These are phyloP conservation scores for grape (Vitis vinifera) DNA, from an alignment of 164 flowering plant species.

Conservation along the genomic window DNA sequence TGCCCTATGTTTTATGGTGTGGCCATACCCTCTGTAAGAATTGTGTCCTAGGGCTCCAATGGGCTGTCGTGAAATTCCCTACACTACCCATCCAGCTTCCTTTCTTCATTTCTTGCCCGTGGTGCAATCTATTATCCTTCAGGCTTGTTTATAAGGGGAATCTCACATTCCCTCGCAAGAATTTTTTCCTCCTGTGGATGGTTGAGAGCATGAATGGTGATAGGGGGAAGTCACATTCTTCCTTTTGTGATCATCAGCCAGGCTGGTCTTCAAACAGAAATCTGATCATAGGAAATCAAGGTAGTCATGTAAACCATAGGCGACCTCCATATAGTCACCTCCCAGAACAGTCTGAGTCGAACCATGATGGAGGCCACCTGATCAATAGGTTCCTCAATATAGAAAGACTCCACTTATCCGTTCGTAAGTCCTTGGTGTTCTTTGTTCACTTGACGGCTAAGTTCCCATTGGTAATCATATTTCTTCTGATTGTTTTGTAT, in stretches of 20 bases:
- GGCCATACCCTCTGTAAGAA: constrained; percentile 78
- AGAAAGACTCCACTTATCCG: constrained; percentile 32
- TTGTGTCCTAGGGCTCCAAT: constrained; percentile 57
- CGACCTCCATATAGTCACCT: not conserved
- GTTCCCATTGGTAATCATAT: constrained; percentile 53
- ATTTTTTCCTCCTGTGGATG: constrained; percentile 74
- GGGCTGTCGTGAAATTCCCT: constrained; percentile 50
- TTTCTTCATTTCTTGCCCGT: constrained; percentile 69
- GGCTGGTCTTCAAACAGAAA: constrained; percentile 16
- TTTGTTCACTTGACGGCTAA: constrained; percentile 48
- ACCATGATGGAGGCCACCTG: constrained; percentile 5
- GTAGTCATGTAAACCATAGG: constrained; percentile 1
- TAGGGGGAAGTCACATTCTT: constrained; percentile 25
- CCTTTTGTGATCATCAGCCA: constrained; percentile 14
- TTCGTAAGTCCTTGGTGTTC: constrained; percentile 43
- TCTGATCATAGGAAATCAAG: constrained; percentile 2
- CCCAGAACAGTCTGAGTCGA: constrained; percentile 2
- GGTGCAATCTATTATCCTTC: constrained; percentile 66
- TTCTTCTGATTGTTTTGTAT: constrained; percentile 50
- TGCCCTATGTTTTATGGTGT: constrained; percentile 74
- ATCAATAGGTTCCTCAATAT: not conserved
- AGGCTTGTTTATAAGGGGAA: constrained; percentile 60
- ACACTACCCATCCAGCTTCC: constrained; percentile 52
- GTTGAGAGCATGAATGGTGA: constrained; percentile 70
- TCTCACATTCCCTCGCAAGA: constrained; percentile 63